Base-by-base conservation (phyloP, 2,329 filamentous ascomycete species). In the Lasiodiplodia sp. region DNA sequence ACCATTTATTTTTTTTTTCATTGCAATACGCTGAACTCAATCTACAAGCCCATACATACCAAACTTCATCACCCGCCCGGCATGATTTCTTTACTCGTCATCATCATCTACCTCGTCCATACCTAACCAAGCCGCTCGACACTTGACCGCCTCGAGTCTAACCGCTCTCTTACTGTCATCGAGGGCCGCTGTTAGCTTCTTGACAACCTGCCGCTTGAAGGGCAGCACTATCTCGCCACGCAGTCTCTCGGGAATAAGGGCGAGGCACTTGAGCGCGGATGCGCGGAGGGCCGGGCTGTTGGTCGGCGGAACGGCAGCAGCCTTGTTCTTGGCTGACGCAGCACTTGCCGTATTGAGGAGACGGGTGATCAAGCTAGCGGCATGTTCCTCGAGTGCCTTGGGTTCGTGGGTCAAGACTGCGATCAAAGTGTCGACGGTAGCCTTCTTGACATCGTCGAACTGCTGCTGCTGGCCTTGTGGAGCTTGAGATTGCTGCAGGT, bases 81-180 rank as follows among this genome's bases (percentile, higher is more conserved):
- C 51, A 58, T n/a, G 8, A 25, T 21, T 10, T 44, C 38, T 28
- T 52, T 23, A 60, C 25, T 70, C 67, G 52, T 79, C 78, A 23
- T 88, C 86, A 53, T 89, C 87, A 25, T 87, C 86, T 28, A 84
- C 80, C 75, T 90, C 87, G 73, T 88, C 87, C 53, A 89, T 80
- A 16, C 84, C 83, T 66, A 89, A 75, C 88, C 88, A 91, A 67
- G 83, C 86, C n/a, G 81, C 84, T 64, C 87, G 79, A 70, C 88
- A 89, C 79, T 84, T 85, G 31, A 90, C 88, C 16, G 88, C 89
- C 69, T 87, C 87, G 70, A 86, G 85, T 52, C 89, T 82, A 11
- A 91, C 89, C 74, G 84, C 83, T 70, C 89, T 81, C 79, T 88
- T 90, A 38, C 81, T 81, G 77, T 91, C 89, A 79, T 91, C 89